Base-by-base conservation (phyloP, 78 protist species). In the Dictyostelium intermedium region DNA sequence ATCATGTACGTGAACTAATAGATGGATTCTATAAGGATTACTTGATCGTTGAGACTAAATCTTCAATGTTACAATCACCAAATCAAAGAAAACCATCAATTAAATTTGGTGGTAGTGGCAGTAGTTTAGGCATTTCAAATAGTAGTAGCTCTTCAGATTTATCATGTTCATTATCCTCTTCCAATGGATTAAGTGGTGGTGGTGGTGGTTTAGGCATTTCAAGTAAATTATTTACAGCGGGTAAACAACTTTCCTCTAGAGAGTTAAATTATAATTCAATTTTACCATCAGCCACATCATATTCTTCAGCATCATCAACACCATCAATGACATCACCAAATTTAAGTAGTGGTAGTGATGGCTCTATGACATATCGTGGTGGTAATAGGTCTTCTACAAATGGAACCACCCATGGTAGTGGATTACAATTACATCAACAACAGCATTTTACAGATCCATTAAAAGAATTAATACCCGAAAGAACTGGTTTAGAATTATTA, bases 381-480 rank as follows among this genome's bases (percentile, higher is more conserved):
- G 34, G 74, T 37, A 30, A 74, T 37, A 74, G 81, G 47, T 41
- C 60, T 2, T 32, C 32, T 5, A 56, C 86, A 56, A 82, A 56
- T 56, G 37, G 35, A 0, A 82, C 43, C 8, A 23, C 16, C 14
- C 69, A 27, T 73, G 34, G 34, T 66, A 30, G 74, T 66, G 66
- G 66, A 56, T 20, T 56, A 56, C 66, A 56, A 56, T 56, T 56
- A 56, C 66, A 56, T 20, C 37, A 35, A 53, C 27, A 79, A 34
- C 70, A 70, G 45, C 69, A 70, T 70, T 30, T 32, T 70, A 70
- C 34, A 18, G 94, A 89, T 81, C 85, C 87, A 80, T 35, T 89
- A 41, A 89, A 89, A 70, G 86, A 89, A 70, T 80, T 89, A 25
- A 89, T 89, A 37, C 94, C 94, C 1, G 94, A 89, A 89, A 41